These are phyloP conservation scores for Sicyos edulis DNA, from an alignment of 306 rosid genomes.

Conservation along the genomic window DNA sequence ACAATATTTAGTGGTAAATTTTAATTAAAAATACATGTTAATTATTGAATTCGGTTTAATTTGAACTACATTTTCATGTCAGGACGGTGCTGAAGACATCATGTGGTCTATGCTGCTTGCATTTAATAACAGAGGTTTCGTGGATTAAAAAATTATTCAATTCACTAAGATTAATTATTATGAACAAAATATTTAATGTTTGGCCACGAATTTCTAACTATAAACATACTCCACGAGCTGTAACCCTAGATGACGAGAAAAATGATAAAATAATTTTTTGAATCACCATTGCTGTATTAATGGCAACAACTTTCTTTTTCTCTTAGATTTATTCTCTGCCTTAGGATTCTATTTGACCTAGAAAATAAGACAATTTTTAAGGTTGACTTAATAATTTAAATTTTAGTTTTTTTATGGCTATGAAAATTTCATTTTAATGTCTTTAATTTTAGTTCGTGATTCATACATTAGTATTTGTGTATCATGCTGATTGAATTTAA, in stretches of 20 bases:
- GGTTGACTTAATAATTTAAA: background rate
- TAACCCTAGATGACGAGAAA: background rate
- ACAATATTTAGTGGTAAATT: no score
- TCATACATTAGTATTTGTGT: no score
- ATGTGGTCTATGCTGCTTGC: conserved; percentile 19
- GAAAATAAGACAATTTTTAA: background rate
- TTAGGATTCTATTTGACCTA: background rate
- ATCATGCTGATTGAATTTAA: no score
- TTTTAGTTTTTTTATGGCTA: no score
- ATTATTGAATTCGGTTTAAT: no score
- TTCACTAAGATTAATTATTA: background rate
- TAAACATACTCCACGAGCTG: background rate
- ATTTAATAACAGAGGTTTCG: conserved; percentile 26
- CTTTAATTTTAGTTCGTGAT: no score
- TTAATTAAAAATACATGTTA: no score
- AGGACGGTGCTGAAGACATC: conserved; percentile 23
- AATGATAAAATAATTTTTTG: background rate
- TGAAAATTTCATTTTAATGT: no score
- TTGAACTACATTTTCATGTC: background rate
- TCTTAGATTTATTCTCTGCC: background rate
- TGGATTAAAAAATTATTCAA: background rate
- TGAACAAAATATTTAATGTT: conserved; percentile 11
- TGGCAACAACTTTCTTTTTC: background rate
- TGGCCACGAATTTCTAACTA: conserved; percentile 1
- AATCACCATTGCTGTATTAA: background rate